Conservation (phyloP, 73 alveolate species). For the Paraurostyla sp. region DNA sequence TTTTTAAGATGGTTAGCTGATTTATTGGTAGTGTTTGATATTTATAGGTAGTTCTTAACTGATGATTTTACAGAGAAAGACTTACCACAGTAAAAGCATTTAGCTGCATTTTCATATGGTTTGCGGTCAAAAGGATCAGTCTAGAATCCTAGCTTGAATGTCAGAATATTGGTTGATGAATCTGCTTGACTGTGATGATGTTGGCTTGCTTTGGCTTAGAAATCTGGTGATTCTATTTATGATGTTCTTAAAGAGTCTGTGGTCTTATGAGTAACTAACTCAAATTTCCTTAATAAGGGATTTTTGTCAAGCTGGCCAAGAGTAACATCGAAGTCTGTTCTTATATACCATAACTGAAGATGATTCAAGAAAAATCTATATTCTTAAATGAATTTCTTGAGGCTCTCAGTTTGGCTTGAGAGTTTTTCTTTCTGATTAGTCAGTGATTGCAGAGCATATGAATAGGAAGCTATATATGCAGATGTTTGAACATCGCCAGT, state of each 20-base stretch:
- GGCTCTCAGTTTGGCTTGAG: neutral
- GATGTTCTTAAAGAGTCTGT: neutral
- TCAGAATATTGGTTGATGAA: too few species aligned
- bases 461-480: constrained; percentile 22
- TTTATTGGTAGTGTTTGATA: too few species aligned
- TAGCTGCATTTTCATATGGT: constrained; percentile 30
- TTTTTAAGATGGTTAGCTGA: neutral
- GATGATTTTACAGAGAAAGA: neutral
- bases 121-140: constrained; percentile 34
- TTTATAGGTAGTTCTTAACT: neutral
- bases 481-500: constrained; percentile 41
- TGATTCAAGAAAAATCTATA: constrained; percentile 37
- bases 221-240: neutral
- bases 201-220: neutral
- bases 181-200: too few species aligned
- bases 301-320: neutral
- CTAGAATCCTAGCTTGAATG: neutral
- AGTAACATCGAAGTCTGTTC: constrained; percentile 50
- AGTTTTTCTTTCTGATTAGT: neutral
- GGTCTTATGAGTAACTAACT: neutral
- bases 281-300: neutral
- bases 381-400: constrained; percentile 5
- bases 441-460: neutral
- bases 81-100: constrained; percentile 15
- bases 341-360: constrained; percentile 12